Evolutionary conservation across 306 rosid species (phyloP).

Genomic region (Cicer chorassanicum): DNA sequence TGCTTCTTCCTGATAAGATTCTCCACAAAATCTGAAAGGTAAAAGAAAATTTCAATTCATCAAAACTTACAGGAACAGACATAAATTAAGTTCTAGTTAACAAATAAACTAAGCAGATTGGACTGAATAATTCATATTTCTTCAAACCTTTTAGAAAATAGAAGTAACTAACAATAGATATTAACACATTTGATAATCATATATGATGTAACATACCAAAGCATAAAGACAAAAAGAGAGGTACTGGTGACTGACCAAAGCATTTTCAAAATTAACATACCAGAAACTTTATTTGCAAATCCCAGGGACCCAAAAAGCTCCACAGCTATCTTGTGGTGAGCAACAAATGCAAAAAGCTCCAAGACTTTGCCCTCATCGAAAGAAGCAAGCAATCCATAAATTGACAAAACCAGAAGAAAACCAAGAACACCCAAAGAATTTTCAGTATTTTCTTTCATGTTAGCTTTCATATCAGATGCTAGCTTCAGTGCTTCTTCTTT

Average conservation of each 20-base stretch:
- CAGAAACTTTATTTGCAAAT: slow-evolving; percentile 10
- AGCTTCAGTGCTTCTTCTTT: slow-evolving; percentile 28
- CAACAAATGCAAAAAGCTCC: slow-evolving; percentile 6
- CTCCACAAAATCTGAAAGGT: slow-evolving; percentile 24
- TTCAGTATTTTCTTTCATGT: neutral
- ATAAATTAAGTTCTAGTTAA: neutral
- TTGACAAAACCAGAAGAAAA: slow-evolving; percentile 14
- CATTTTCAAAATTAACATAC: slow-evolving; percentile 5
- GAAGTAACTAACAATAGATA: neutral
- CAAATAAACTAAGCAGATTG: neutral
- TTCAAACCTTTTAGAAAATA: neutral
- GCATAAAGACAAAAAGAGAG: neutral
- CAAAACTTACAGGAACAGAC: neutral
- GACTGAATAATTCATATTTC: neutral
- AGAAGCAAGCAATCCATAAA: slow-evolving; percentile 26
- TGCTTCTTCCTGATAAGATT: neutral
- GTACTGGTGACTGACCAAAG: neutral
- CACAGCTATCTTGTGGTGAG: slow-evolving; percentile 26
- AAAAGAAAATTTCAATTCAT: slow-evolving; percentile 13
- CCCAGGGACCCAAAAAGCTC: slow-evolving; percentile 4
- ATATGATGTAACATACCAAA: neutral
- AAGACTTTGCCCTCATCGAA: slow-evolving; percentile 2
- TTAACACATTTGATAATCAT: neutral
- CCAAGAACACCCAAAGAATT: slow-evolving; percentile 1
- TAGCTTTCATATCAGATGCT: slow-evolving; percentile 13